Conservation (phyloP, 164 flowering plant genomes). For the Magnolia officinalis region DNA sequence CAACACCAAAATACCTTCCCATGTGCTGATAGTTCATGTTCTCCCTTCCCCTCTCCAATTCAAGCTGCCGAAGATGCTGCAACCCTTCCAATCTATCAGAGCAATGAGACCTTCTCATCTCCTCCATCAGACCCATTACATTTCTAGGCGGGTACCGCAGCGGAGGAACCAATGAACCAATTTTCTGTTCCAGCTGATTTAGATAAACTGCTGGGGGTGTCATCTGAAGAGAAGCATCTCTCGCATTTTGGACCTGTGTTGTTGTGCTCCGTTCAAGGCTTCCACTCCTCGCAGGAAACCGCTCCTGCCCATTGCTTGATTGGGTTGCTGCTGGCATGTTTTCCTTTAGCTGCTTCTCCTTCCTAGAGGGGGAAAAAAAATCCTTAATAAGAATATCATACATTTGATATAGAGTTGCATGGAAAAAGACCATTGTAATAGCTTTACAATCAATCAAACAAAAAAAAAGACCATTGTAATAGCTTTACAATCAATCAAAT, state of each 20-base stretch:
- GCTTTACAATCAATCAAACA: background rate
- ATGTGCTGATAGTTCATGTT: background rate
- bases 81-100: background rate
- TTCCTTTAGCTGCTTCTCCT: constrained; percentile 19
- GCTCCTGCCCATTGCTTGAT: background rate
- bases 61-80: background rate
- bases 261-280: background rate
- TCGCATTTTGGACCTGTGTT: background rate
- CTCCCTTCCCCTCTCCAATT: constrained; percentile 4
- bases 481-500: background rate
- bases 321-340: constrained; percentile 9
- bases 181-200: constrained; percentile 6
- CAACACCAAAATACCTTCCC: background rate
- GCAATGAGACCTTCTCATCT: background rate
- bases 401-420: background rate
- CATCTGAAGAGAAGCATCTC: background rate
- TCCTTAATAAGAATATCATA: background rate
- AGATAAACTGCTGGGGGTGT: background rate
- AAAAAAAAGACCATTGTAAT: background rate
- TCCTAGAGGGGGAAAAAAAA: background rate
- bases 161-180: constrained; percentile 20
- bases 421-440: background rate
- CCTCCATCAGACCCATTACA: constrained; percentile 7
- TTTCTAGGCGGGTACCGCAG: constrained; percentile 27
- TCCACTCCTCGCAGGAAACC: background rate